These are phyloP conservation scores for Neurospora sp. DNA, from an alignment of 495 filamentous ascomycete species.

Conservation along the genomic window DNA sequence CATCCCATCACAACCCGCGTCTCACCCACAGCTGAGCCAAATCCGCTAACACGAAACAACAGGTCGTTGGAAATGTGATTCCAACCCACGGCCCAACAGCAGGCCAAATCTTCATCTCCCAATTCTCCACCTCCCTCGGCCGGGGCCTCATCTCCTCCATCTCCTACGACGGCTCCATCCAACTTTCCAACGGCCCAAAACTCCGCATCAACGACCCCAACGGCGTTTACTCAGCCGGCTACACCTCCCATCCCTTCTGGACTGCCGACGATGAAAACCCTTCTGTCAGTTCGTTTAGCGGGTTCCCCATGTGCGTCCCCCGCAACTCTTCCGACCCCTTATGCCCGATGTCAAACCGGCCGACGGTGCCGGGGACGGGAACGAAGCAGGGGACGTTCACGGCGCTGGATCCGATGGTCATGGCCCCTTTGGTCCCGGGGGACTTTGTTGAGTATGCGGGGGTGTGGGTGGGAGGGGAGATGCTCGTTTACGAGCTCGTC, in stretches of 20 bases:
- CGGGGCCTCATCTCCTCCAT: constrained; percentile 26
- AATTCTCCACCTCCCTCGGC: constrained; percentile 20
- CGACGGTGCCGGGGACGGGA: not conserved
- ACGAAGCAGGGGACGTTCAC: no score
- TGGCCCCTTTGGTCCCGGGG: constrained; percentile 27
- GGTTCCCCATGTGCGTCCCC: constrained; percentile 36
- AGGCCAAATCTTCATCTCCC: constrained; percentile 22
- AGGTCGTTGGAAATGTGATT: no score
- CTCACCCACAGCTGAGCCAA: no score
- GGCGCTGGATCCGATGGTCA: constrained; percentile 23
- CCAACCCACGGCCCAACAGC: constrained; percentile 18
- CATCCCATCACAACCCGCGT: no score
- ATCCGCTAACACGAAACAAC: no score
- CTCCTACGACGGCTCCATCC: constrained; percentile 19
- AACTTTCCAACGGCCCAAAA: constrained; percentile 16
- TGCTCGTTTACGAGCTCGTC: constrained; percentile 21
- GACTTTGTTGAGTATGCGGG: constrained; percentile 30
- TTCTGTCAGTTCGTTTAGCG: constrained; percentile 25
- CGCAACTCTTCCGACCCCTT: constrained; percentile 18
- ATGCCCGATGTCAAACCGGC: constrained; percentile 23
- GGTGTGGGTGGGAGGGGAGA: constrained; percentile 13
- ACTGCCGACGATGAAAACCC: constrained; percentile 30
- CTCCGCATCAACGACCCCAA: constrained; percentile 35
- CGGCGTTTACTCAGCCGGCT: constrained; percentile 23
- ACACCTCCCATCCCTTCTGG: constrained; percentile 22